Percentiles rank a stretch among this genome's conserved stretches.
Evolutionary conservation across 2,329 filamentous ascomycete genomes (phyloP).

Genomic region (Botrytis galanthina): DNA sequence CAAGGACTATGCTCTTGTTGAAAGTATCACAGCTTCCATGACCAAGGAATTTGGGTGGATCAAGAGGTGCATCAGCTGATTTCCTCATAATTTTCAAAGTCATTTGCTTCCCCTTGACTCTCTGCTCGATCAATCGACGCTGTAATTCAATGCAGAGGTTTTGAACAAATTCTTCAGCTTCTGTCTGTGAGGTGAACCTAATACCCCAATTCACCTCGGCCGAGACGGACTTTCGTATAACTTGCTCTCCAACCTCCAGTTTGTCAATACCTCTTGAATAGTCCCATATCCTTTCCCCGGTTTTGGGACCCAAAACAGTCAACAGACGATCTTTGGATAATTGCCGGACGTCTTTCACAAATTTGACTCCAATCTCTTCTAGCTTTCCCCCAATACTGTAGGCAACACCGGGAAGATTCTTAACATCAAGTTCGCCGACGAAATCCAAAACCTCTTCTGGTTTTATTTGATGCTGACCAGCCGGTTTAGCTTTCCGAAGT

Average conservation of each 20-base stretch:
- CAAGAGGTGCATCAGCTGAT: conserved; percentile 79
- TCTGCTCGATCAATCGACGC: conserved; percentile 74
- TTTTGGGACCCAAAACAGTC: conserved; percentile 81
- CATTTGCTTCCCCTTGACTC: conserved; percentile 81
- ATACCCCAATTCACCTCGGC: conserved; percentile 99
- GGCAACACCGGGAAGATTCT: conserved; percentile 87
- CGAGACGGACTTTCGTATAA: conserved; percentile 87
- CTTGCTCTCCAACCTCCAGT: conserved; percentile 80
- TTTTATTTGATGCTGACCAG: conserved; percentile 85
- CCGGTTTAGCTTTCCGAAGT: conserved; percentile 87
- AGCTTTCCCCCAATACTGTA: conserved; percentile 84
- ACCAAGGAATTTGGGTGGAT: conserved; percentile 88
- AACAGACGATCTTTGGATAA: conserved; percentile 73
- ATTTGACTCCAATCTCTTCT: conserved; percentile 78
- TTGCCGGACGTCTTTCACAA: conserved; percentile 79
- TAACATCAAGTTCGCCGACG: conserved; percentile 73
- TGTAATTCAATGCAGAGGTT: conserved; percentile 84
- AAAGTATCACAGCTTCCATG: conserved; percentile 94
- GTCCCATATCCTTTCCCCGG: conserved; percentile 84
- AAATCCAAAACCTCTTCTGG: conserved; percentile 76
- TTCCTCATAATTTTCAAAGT: conserved; percentile 95
- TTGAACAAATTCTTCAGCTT: conserved; percentile 87
- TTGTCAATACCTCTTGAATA: conserved; percentile 87
- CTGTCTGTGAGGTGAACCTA: conserved; percentile 84
- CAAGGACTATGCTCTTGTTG: conserved; percentile 82